A percentile compares a stretch with the other conserved stretches of the same genome.
Evolutionary conservation across 805 yeast species (phyloP).

Genomic region (Ogataea pilisensis): DNA sequence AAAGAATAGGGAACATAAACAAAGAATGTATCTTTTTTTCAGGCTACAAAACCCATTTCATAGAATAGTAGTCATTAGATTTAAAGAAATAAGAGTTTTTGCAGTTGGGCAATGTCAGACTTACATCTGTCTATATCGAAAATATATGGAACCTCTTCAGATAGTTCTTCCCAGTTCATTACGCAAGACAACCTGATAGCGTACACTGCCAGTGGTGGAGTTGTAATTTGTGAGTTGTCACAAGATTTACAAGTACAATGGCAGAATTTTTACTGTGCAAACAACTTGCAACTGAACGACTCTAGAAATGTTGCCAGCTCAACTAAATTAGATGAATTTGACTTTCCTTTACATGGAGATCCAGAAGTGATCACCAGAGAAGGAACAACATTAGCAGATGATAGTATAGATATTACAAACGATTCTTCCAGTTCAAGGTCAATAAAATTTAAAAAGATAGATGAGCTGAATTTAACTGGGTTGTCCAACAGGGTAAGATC

Average conservation of each 20-base stretch:
- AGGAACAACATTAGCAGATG: slow-evolving; percentile 11
- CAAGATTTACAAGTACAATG: slow-evolving; percentile 18
- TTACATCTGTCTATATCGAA: slow-evolving; percentile 19
- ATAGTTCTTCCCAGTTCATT: slow-evolving; percentile 36
- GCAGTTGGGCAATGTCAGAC: slow-evolving; percentile 13
- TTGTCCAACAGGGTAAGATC: slow-evolving; percentile 41
- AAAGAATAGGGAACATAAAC: neutral
- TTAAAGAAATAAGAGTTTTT: too few species aligned
- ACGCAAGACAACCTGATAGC: slow-evolving; percentile 41
- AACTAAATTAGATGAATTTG: slow-evolving; percentile 31
- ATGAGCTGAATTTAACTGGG: slow-evolving; percentile 14
- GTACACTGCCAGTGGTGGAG: slow-evolving; percentile 58
- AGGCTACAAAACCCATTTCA: too few species aligned
- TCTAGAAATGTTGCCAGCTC: neutral
- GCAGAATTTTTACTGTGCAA: slow-evolving; percentile 54
- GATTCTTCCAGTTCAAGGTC: slow-evolving; percentile 9
- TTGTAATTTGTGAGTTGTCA: slow-evolving; percentile 41
- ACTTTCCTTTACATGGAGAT: slow-evolving; percentile 30
- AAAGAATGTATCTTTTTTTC: too few species aligned
- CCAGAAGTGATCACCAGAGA: slow-evolving; percentile 27
- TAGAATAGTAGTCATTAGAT: too few species aligned
- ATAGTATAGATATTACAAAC: slow-evolving; percentile 2
- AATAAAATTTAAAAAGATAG: slow-evolving; percentile 15
- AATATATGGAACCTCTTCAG: slow-evolving; percentile 48
- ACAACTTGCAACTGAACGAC: slow-evolving; percentile 15